Evolutionary conservation across 148 eudicot genomes (phyloP), one percentile per base, ranked within the genome.

Genomic region (Amaranthus hypochondriacus): DNA sequence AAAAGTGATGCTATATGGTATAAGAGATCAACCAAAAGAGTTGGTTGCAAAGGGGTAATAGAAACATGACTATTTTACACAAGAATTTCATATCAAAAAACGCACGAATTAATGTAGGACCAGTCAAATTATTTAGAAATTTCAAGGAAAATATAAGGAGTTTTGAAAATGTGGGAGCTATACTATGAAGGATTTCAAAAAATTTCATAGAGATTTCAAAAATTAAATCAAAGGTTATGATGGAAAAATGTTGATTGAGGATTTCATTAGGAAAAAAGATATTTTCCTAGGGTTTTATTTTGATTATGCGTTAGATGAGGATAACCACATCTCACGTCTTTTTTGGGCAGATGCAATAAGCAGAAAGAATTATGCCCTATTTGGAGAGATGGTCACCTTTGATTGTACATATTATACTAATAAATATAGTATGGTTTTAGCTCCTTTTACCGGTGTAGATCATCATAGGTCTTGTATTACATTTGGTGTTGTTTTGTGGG

Each of bases 131-230:
- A 9, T 72, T 8, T 50, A 4, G 48, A 18, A 4, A 46, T 2
- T 59, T 46, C 3, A 61, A 72, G 4, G 75, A 60, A 14, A 7
- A 57, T 1, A 8, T 18, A 1, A 48, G 75, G 6, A 21, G 57
- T 2, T 72, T 18, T 18, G 18, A 18, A 18, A 18, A 0, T 18
- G 18, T 18, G 18, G 18, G 18, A 18, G 18, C 18, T 18, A 18
- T 18, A 18, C 18, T 18, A 18, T 18, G 18, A 0, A 18, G 18
- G 18, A 18, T 18, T 18, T 18, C 18, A 48, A 14, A 6, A 72
- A 72, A 5, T 72, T 72, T 21, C 56, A 48, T 61, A 72, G 56
- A 11, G 75, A 72, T 49, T 0, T 72, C 6, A 72, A 72, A 15
- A 39, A 59, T 6, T 48, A 48, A 13, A 72, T 72, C 6, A 15